Base-by-base conservation (phyloP, 371 early-diverging fungal species). In the Rhizopus arrhizus region DNA sequence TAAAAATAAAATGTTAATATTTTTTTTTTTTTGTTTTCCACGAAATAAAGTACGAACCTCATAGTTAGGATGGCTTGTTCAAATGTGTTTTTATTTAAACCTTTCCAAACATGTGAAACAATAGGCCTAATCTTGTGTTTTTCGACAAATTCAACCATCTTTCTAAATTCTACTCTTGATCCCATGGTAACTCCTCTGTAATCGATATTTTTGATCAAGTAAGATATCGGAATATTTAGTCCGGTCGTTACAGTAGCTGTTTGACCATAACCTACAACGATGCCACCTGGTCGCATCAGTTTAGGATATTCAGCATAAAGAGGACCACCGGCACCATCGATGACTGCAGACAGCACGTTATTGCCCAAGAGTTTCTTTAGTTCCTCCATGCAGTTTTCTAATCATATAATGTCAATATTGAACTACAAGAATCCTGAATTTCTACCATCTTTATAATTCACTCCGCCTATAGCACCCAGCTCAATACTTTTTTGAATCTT, bases 301-400 rank as follows among this genome's bases (percentile, higher is more conserved):
- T 56, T 47, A 16, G 66, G 67, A 42, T 79, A 79, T 5, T 72
- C 50, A 22, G 61, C 61, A 68, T 77, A 74, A 12, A 80, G 67
- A 12, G 74, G 77, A 15, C 89, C 91, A 36, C 85, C 86, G 33
- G 89, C 86, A n/a, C 91, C 87, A 66, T 91, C 91, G 51, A 91
- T 78, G 15, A 91, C 75, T 22, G 82, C 77, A 36, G 83, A 72
- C 28, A 87, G 62, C 29, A 42, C 45, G 10, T 70, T 71, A 1
- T 68, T 70, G 12, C 70, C 72, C 28, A 78, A 50, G n/a, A 74
- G 49, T 28, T 72, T 64, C 42, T 79, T 73, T 12, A 88, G 65
- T 36, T 83, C 69, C 34, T 65, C 53, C 2, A 70, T 67, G 78
- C 83, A 85, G 31, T 81, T 80, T 8, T 63, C 22, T 22, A 22